Conservation (phyloP, 164 flowering plant genomes). For the Nymphaea colorata region DNA sequence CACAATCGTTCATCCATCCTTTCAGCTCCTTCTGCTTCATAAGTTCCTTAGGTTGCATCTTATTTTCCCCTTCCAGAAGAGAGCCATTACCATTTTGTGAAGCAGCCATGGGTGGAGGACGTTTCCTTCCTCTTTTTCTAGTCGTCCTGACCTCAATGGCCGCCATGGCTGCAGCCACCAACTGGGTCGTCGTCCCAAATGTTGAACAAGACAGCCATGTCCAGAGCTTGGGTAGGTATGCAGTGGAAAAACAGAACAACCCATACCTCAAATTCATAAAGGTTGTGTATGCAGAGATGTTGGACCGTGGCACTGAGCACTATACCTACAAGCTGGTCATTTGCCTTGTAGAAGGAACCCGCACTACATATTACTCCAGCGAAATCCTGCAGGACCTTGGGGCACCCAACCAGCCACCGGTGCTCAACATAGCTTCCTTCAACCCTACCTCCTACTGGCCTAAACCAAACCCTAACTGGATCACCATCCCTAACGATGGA, state of each 20-base stretch:
- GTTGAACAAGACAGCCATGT: no score
- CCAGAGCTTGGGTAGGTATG: neutral
- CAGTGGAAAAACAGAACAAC: neutral
- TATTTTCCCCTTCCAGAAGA: neutral
- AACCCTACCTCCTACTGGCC: neutral
- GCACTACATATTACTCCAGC: neutral
- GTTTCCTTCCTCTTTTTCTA: neutral
- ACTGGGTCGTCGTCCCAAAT: no score
- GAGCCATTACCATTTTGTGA: neutral
- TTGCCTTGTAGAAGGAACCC: neutral
- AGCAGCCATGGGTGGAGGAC: neutral
- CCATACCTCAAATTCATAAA: neutral
- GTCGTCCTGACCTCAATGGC: neutral
- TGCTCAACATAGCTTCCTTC: neutral
- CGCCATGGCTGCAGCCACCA: neutral
- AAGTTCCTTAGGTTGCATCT: neutral
- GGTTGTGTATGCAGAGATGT: neutral
- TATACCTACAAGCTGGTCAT: neutral
- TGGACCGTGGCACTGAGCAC: neutral
- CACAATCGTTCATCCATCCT: no score
- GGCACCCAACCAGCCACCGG: neutral
- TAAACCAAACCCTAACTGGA: neutral
- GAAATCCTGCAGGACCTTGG: neutral
- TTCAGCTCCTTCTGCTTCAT: neutral
- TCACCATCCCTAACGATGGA: neutral